Conservation (phyloP, 208 protist genomes). For the Acanthamoeba lenticulata region DNA sequence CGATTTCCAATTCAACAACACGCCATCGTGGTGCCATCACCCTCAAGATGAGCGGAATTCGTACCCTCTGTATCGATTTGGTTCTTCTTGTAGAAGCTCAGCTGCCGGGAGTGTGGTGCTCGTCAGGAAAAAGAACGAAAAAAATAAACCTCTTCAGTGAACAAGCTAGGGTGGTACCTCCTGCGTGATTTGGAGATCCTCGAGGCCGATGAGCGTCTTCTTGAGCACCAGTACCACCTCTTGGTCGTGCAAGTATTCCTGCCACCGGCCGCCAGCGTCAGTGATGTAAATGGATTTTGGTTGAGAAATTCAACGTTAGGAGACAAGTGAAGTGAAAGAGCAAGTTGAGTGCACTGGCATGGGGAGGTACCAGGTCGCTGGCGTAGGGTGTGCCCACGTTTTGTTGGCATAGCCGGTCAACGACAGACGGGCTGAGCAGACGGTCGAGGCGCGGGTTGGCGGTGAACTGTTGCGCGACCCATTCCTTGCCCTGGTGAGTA, state of each 20-base stretch:
- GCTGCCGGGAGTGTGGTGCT: not conserved
- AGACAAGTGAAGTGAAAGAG: too few species aligned
- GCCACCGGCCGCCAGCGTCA: too few species aligned
- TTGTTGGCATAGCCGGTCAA: not conserved
- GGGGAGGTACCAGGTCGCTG: not conserved
- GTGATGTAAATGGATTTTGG: too few species aligned
- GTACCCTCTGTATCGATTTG: not conserved
- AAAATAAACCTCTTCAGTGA: not conserved
- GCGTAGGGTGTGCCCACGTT: not conserved
- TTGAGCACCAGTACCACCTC: not conserved
- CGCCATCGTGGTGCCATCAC: too few species aligned
- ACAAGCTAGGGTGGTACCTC: not conserved
- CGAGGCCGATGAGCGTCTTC: not conserved
- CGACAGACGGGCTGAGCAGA: not conserved
- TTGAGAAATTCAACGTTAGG: too few species aligned
- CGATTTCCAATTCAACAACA: too few species aligned
- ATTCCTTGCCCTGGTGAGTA: not conserved
- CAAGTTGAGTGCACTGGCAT: too few species aligned
- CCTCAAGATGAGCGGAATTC: too few species aligned
- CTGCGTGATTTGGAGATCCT: not conserved
- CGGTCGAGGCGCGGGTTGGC: not conserved
- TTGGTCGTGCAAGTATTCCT: not conserved
- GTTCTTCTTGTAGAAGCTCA: not conserved
- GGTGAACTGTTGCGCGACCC: not conserved
- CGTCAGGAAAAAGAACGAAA: not conserved